Conservation (phyloP, 768 basidiomycete genomes). For the Infundibulicybe gibba region DNA sequence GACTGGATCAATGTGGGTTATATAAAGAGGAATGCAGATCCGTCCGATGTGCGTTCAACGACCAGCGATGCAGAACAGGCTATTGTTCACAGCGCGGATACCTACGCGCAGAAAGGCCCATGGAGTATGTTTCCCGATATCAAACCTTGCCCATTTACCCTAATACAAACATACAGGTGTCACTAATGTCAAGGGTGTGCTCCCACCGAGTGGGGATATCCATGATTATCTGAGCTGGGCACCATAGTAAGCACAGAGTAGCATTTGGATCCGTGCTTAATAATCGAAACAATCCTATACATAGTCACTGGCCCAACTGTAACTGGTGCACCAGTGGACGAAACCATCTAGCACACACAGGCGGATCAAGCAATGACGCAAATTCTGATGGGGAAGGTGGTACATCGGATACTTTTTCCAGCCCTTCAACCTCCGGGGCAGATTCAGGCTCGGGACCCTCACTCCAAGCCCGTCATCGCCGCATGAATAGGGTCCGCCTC, state of each 20-base stretch:
- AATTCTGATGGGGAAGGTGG: too few relatives aligned
- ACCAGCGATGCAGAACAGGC: conserved; percentile 12
- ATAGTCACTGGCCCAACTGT: conserved; percentile 64
- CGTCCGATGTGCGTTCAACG: too few relatives aligned
- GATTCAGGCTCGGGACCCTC: too few relatives aligned
- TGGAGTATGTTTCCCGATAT: conserved; percentile 42
- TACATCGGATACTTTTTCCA: too few relatives aligned
- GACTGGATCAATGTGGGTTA: too few relatives aligned
- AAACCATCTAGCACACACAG: too few relatives aligned
- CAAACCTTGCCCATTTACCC: not conserved
- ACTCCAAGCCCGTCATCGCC: too few relatives aligned
- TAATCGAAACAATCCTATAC: not conserved
- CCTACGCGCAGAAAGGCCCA: conserved; percentile 39
- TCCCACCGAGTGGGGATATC: conserved; percentile 45
- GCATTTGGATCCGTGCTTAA: not conserved
- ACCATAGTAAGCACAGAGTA: conserved; percentile 47
- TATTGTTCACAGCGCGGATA: conserved; percentile 43
- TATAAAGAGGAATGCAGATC: too few relatives aligned
- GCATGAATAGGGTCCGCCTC: too few relatives aligned
- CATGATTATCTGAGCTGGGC: conserved; percentile 72
- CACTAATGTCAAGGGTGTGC: conserved; percentile 38
- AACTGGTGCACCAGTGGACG: conserved; percentile 3
- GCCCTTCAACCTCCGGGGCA: too few relatives aligned
- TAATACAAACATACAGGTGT: conserved; percentile 34
- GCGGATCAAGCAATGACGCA: too few relatives aligned